Percentiles rank a stretch among this genome's conserved stretches.
phyloP scores from a whole-genome alignment of 768 basidiomycete genomes.

The Fibroporia radiculosa region DNA sequence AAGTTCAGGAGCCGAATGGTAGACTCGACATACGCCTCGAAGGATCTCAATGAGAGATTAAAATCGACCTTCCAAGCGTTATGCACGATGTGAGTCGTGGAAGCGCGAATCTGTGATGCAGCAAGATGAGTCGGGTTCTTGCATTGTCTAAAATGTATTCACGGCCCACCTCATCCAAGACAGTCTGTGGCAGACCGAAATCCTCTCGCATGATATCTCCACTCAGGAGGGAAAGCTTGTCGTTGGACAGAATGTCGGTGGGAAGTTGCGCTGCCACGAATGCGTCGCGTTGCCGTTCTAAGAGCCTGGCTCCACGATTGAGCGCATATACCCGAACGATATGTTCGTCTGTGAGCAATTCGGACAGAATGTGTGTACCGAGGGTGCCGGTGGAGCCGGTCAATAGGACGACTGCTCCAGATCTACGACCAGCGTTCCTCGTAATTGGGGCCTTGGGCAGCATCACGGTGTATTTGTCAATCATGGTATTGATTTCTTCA shows the following conservation, averaged over 20 bases:
- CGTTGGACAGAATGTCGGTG: conserved; percentile 4
- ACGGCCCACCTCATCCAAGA: conserved; percentile 11
- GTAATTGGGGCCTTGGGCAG: conserved; percentile 4
- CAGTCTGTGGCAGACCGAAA: conserved; percentile 11
- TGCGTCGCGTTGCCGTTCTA: conserved; percentile 10
- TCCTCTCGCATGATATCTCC: conserved; percentile 14
- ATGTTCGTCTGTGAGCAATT: conserved; percentile 11
- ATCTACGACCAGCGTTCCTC: neutral
- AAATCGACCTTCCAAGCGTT: conserved; percentile 38
- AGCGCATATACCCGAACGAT: conserved; percentile 18
- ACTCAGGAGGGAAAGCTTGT: conserved; percentile 10
- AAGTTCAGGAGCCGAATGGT: neutral
- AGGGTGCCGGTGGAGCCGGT: conserved; percentile 27
- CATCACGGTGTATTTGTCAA: conserved; percentile 13
- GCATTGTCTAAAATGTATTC: neutral
- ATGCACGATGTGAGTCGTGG: conserved; percentile 18
- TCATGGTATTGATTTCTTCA: conserved; percentile 10
- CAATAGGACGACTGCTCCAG: conserved; percentile 19
- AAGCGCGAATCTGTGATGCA: conserved; percentile 6
- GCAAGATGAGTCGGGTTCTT: neutral
- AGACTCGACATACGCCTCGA: conserved; percentile 27
- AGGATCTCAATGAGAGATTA: conserved; percentile 30
- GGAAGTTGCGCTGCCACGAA: conserved; percentile 13
- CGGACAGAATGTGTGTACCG: conserved; percentile 21
- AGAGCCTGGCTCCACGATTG: conserved; percentile 9